Evolutionary conservation across 1,284 basidiomycete species (phyloP).

Genomic region (Serendipita sp.): DNA sequence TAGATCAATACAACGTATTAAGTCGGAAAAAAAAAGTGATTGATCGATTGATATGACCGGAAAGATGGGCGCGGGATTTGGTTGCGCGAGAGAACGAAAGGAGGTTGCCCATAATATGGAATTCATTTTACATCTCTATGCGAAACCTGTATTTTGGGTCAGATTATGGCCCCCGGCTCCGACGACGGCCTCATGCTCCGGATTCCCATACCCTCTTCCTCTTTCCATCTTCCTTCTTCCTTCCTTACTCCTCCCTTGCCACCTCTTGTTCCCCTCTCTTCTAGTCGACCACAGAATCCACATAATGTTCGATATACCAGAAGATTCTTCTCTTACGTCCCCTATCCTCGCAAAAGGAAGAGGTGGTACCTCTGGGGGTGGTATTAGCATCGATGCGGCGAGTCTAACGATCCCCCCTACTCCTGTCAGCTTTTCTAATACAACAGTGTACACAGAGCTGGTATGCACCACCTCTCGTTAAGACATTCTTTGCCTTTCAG

Average conservation of each 20-base stretch:
- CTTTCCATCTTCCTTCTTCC: neutral
- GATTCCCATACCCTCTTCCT: neutral
- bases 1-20: too few species aligned
- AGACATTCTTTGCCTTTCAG: neutral
- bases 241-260: neutral
- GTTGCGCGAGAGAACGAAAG: too few species aligned
- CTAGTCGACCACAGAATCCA: neutral
- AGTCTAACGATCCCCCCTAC: neutral
- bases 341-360: neutral
- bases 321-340: neutral
- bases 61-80: too few species aligned
- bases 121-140: too few species aligned
- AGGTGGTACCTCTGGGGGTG: neutral
- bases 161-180: too few species aligned
- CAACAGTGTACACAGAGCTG: neutral
- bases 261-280: neutral
- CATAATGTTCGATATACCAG: neutral
- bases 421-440: neutral
- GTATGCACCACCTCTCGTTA: neutral
- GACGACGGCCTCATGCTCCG: too few species aligned
- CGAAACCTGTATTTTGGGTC: too few species aligned
- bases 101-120: too few species aligned
- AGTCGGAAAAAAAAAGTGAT: too few species aligned
- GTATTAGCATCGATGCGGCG: neutral
- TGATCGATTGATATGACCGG: too few species aligned